Evolutionary conservation across 306 rosid genomes (phyloP), one percentile per base, ranked within the genome.

Genomic region (Morella rubra): DNA sequence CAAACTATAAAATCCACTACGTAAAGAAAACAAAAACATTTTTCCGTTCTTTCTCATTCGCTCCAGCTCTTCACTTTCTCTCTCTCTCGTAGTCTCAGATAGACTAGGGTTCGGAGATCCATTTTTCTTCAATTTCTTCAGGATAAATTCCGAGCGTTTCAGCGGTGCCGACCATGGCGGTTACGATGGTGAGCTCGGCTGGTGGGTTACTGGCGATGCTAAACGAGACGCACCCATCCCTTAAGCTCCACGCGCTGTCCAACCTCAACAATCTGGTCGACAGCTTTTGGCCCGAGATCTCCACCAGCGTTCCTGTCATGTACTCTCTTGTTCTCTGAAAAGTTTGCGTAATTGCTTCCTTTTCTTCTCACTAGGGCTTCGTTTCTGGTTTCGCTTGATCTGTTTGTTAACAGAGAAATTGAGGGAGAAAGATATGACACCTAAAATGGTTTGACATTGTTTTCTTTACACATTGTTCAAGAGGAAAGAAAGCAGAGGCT

Each of bases 191-290:
- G 49, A 92, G 97, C 80, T 95, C 97, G 50, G 98, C 97, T 1
- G 96, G 97, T 71, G 98, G 98, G 54, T 88, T 95, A 80, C 84
- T 95, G 80, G 98, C 97, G 77, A 95, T 95, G 98, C 93, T 95
- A 37, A 87, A 89, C 82, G 98, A 95, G 87, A 16, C 83, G 18
- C 97, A 89, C 81, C 97, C 96, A 1, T 56, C 75, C 42, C 97
- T 95, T 69, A 95, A 95, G 90, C 90, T 89, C 72, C 90, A 92
- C 67, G 97, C 98, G 73, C 96, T 95, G 65, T 88, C 92, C 20
- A 92, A 90, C 85, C 97, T 95, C 83, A 95, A 90, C 91, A 89
- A 89, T 58, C 78, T 89, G 82, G 98, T 95, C 5, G 97, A 95
- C 73, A 89, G 60, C 54, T 95, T 95, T 74, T 95, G 98, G 98